These are phyloP conservation scores for Metschnikowia lachancei DNA, from an alignment of 805 yeast genomes.

Conservation along the genomic window DNA sequence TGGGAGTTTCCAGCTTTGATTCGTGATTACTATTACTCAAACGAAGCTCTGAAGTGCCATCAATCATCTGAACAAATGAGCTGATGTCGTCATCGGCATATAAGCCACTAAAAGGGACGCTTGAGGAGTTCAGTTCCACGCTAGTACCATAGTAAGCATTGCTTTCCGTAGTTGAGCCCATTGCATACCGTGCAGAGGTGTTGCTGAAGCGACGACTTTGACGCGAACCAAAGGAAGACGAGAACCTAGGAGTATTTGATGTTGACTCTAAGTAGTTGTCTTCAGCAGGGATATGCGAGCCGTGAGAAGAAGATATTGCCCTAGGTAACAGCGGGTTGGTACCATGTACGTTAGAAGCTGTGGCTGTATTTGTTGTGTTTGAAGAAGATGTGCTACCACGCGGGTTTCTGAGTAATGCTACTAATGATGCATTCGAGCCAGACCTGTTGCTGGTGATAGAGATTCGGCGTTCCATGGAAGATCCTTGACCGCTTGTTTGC, in stretches of 20 bases:
- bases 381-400: conserved; percentile 44
- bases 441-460: conserved; percentile 47
- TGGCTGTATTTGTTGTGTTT: conserved; percentile 26
- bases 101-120: conserved; percentile 41
- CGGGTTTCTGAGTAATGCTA: conserved; percentile 51
- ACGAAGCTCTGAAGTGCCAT: conserved; percentile 55
- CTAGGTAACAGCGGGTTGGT: conserved; percentile 27
- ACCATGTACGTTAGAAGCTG: conserved; percentile 23
- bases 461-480: conserved; percentile 37
- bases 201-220: conserved; percentile 48
- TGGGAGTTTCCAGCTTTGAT: conserved; percentile 16
- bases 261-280: conserved; percentile 28
- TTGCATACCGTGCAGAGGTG: conserved; percentile 19
- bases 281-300: conserved; percentile 32
- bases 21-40: conserved; percentile 24
- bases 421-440: conserved; percentile 52
- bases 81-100: conserved; percentile 58
- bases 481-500: conserved; percentile 13
- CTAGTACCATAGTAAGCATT: conserved; percentile 31
- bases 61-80: conserved; percentile 70
- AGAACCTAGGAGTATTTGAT: conserved; percentile 54
- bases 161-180: conserved; percentile 23
- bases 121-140: conserved; percentile 36
- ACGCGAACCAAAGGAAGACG: conserved; percentile 73
- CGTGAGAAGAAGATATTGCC: conserved; percentile 41